Base-by-base conservation (phyloP, 1,284 basidiomycete genomes). In the Cystobasidium slooffiae region DNA sequence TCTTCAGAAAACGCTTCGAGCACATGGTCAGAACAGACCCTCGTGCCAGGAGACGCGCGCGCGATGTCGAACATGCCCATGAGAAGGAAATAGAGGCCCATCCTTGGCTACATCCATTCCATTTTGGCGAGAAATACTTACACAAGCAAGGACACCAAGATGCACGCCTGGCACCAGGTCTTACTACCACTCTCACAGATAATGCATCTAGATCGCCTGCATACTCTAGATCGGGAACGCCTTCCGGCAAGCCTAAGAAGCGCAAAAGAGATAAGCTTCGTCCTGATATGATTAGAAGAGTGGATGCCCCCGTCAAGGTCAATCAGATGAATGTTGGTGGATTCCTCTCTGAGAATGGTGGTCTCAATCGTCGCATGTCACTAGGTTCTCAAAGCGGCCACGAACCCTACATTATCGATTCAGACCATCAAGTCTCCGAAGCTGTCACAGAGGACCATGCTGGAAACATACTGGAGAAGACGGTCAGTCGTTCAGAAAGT, bases 261-360 rank as follows among this genome's bases (percentile, higher is more conserved):
- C 77, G 79, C 76, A 75, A 80, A 76, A 59, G 76, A 55, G 78
- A 78, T 14, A 83, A 81, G 72, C 75, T 94, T n/a, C 84, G 87
- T 52, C 85, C 90, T 44, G 89, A 92, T 76, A 95, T 95, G 93
- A 94, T 96, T 78, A 88, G 89, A 52, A 85, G 93, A 49, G 87
- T 92, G 83, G 84, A 85, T 58, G 88, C 88, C 0, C 91, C 92
- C 1, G 90, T 89, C 76, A 85, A 88, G n/a, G 86, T 97, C 56
- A 89, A 95, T 81, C 91, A 91, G 1, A 94, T 89, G 82, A 93
- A 91, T 10, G 88, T 79, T 3, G 75, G 74, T 43, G 81, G 81
- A 0, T 77, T 78, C 56, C 43, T 81, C 1, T 76, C 78, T 3
- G 78, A 78, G 6, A 69, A 76, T 82, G 88, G 75, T 89, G 97